Evolutionary conservation across 305 asterid species (phyloP), one percentile per base, ranked within the genome.

Genomic region (Petunia hybrid): DNA sequence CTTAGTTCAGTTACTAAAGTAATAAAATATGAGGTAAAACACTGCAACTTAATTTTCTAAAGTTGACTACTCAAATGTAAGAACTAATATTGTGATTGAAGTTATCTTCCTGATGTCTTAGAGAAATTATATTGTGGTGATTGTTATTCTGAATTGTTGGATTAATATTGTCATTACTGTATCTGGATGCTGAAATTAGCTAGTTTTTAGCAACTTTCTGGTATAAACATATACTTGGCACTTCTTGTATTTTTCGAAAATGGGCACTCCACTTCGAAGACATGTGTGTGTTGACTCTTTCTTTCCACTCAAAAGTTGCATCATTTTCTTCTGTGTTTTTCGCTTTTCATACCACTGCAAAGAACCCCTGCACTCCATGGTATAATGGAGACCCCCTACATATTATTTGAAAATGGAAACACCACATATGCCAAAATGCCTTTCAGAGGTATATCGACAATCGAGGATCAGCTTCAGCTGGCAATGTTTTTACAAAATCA

Each of bases 41-140:
- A 31, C 77, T 71, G 43, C 36, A 80, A 56, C 39, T 16, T 65
- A 51, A 79, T 79, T 79, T 53, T 51, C 13, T 79, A 66, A 80
- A 61, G 53, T 42, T 66, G 35, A 67, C 77, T 46, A 46, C 61
- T 41, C 60, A 35, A 71, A 12, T 71, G 12, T 71, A 71, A 46
- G 41, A 43, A 46, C 35, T 48, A 48, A 16, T 48, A 2, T 71
- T 71, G 77, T 71, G 61, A 71, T 35, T 71, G 43, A 71, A 48
- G 77, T 35, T 48, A 71, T 48, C 35, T 46, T 70, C 46, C 57
- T 70, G 4, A 45, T 59, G 42, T 46, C 43, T 46, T 46, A 70
- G 31, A 22, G 22, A 31, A 31, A 45, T 46, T 9, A 70, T 46
- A 46, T 70, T 46, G 8, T 22, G 46, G 5, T 38, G 70, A 63